Evolutionary conservation across 139 green algal genomes (phyloP).

Genomic region (Desmodesmus armatus): DNA sequence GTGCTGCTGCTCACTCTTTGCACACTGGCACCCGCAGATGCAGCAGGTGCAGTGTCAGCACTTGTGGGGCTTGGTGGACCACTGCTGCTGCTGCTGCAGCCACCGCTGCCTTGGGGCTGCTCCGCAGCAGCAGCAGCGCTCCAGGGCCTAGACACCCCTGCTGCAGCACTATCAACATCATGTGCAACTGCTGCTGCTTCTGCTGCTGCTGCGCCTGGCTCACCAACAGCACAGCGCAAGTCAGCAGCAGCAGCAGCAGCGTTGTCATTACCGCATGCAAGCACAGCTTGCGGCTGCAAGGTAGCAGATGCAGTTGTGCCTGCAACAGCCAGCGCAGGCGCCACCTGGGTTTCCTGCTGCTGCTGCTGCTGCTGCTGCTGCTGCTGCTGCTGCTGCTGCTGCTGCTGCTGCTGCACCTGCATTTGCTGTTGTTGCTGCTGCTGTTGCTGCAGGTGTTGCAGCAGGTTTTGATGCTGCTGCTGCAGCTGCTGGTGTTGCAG

Average conservation of each 20-base stretch:
- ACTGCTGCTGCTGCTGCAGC: not conserved
- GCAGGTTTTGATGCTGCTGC: constrained; percentile 4
- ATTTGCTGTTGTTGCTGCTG: constrained; percentile 1
- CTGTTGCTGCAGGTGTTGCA: not conserved
- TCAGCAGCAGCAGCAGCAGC: too few relatives aligned
- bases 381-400: not conserved
- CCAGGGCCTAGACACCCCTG: not conserved
- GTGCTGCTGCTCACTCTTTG: constrained; percentile 19
- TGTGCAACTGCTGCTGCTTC: not conserved
- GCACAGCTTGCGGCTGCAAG: not conserved
- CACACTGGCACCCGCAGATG: too few relatives aligned
- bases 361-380: not conserved
- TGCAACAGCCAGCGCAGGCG: not conserved
- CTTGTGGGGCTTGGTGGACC: too few relatives aligned
- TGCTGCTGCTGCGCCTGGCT: not conserved
- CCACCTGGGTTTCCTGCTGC: not conserved
- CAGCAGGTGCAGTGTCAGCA: too few relatives aligned
- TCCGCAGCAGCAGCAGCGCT: not conserved
- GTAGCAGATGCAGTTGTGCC: not conserved
- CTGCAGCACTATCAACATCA: not conserved
- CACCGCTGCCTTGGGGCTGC: not conserved
- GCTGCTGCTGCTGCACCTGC: constrained; percentile 1
- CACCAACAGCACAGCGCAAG: too few relatives aligned
- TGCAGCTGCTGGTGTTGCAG: too few relatives aligned
- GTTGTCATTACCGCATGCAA: too few relatives aligned